Evolutionary conservation across 768 basidiomycete species (phyloP).

Genomic region (Kwoniella dejecticola): DNA sequence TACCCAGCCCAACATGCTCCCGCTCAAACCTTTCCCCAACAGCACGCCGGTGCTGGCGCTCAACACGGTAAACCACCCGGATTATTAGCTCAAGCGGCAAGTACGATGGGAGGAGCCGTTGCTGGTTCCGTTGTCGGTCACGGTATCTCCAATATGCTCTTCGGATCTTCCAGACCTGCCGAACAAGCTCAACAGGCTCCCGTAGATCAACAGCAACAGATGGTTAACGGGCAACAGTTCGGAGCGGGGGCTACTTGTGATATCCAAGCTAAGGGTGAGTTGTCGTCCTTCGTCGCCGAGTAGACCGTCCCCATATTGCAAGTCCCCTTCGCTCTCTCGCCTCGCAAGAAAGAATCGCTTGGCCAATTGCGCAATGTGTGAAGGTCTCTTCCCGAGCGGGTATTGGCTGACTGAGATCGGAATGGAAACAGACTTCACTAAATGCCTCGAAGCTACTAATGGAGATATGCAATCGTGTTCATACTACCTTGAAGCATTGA

Average conservation of each 20-base stretch:
- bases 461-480: constrained; percentile 51
- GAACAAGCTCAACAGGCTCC: constrained; percentile 39
- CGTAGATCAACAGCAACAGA: constrained; percentile 40
- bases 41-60: constrained; percentile 23
- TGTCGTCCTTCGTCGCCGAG: too few species aligned
- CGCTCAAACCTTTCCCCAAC: constrained; percentile 25
- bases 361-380: too few species aligned
- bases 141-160: constrained; percentile 54
- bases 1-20: constrained; percentile 37
- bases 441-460: constrained; percentile 55
- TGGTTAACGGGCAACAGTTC: constrained; percentile 26
- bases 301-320: too few species aligned
- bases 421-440: constrained; percentile 56
- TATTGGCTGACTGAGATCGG: not conserved
- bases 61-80: constrained; percentile 48
- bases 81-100: constrained; percentile 52
- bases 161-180: constrained; percentile 44
- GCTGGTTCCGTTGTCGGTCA: constrained; percentile 56
- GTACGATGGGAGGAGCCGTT: constrained; percentile 54
- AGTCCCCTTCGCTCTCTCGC: too few species aligned
- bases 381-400: not conserved
- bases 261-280: constrained; percentile 54
- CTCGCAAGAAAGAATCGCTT: too few species aligned
- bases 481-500: constrained; percentile 55
- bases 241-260: constrained; percentile 42